These are phyloP conservation scores for Parascedosporium putredinis DNA, from an alignment of 2,329 filamentous ascomycete species.

Conservation along the genomic window DNA sequence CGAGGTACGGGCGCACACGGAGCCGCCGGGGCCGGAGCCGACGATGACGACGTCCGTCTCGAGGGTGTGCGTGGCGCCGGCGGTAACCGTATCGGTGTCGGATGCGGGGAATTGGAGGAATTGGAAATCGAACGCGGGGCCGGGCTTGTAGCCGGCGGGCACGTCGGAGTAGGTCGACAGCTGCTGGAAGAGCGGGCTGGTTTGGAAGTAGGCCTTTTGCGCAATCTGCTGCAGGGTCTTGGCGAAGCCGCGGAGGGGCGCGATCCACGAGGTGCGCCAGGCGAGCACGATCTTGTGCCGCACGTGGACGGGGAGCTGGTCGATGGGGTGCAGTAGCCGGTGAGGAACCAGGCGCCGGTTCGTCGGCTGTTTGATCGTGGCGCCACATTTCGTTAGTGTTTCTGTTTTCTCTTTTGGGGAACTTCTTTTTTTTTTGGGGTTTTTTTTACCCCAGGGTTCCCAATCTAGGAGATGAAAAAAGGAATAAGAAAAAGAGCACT, in stretches of 20 bases:
- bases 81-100: too few relatives aligned
- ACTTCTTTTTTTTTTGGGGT: too few relatives aligned
- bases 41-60: conserved; percentile 77
- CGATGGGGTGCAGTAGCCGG: conserved; percentile 52
- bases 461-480: background rate
- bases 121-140: conserved; percentile 41
- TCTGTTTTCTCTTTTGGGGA: too few relatives aligned
- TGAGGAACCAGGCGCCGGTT: conserved; percentile 53
- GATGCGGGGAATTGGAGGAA: conserved; percentile 47
- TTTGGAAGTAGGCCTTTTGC: conserved; percentile 44
- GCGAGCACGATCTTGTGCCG: conserved; percentile 51
- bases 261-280: conserved; percentile 51
- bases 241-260: conserved; percentile 41
- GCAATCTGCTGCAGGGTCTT: conserved; percentile 45
- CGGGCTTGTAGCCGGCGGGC: conserved; percentile 39
- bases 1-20: conserved; percentile 71
- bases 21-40: conserved; percentile 79
- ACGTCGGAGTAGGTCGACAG: conserved; percentile 48
- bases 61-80: conserved; percentile 61
- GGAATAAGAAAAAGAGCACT: background rate
- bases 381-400: too few relatives aligned
- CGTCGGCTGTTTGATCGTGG: conserved; percentile 36
- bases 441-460: too few relatives aligned
- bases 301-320: conserved; percentile 47
- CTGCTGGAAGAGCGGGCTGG: conserved; percentile 41